Percentiles rank a stretch among this genome's conserved stretches.
Evolutionary conservation across 768 basidiomycete genomes (phyloP).

Genomic region (Neoboletus magnificus): DNA sequence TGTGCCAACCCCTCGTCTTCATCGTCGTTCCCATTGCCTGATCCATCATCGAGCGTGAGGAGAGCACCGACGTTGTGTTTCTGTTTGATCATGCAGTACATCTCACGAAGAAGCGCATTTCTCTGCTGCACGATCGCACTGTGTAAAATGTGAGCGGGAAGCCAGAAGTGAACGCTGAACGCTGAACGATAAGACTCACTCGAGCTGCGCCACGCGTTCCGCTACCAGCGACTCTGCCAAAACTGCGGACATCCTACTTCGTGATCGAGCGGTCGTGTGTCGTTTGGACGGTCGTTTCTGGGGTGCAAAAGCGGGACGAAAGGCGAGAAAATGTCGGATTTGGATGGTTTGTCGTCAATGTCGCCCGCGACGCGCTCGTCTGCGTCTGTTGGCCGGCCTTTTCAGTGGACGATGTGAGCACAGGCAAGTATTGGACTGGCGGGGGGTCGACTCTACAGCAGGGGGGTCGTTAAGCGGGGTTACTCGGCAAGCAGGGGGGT

Average conservation of each 20-base stretch:
- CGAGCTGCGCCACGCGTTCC: conserved; percentile 34
- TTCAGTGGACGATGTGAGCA: neutral
- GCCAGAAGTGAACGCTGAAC: neutral
- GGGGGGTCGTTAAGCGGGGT: conserved; percentile 1
- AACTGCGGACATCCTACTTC: conserved; percentile 22
- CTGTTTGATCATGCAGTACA: conserved; percentile 62
- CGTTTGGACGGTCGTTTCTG: neutral
- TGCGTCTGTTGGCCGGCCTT: neutral
- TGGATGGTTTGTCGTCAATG: neutral
- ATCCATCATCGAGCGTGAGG: conserved; percentile 38
- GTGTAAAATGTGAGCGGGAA: neutral
- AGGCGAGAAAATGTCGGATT: neutral
- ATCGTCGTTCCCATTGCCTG: conserved; percentile 30
- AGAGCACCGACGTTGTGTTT: conserved; percentile 45
- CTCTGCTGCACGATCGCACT: conserved; percentile 64
- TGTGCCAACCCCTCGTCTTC: conserved; percentile 39
- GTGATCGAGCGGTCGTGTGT: conserved; percentile 1
- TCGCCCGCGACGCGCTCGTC: conserved; percentile 9
- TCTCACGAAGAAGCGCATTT: conserved; percentile 68
- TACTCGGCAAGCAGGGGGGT: neutral
- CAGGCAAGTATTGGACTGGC: neutral
- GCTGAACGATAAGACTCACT: conserved; percentile 20
- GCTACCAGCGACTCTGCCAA: conserved; percentile 36
- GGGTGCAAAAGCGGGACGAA: neutral
- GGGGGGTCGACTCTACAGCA: conserved; percentile 7